A percentile compares a stretch with the other conserved stretches of the same genome.
Evolutionary conservation across 1,284 basidiomycete genomes (phyloP).

Genomic region (Tilletia indica): DNA sequence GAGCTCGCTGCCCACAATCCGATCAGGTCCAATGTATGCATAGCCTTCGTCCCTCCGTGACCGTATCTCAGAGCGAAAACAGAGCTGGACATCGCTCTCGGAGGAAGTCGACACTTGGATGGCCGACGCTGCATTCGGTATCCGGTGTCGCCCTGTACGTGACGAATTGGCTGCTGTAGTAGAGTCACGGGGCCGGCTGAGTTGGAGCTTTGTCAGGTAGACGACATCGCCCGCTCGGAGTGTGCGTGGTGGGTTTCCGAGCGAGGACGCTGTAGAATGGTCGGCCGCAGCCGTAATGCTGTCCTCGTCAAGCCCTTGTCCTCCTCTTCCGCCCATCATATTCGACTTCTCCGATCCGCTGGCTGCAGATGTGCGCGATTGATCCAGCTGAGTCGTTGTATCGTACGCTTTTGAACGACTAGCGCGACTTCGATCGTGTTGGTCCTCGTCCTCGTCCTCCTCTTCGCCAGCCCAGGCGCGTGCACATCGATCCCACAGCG

Average conservation of each 20-base stretch:
- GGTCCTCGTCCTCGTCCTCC: not conserved
- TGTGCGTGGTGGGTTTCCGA: not conserved
- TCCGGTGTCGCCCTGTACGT: not conserved
- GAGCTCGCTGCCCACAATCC: not conserved
- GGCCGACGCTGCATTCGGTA: not conserved
- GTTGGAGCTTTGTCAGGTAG: not conserved
- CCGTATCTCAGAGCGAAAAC: conserved; percentile 2
- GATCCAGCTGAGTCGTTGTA: not conserved
- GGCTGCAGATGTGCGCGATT: not conserved
- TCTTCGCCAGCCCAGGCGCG: conserved; percentile 10
- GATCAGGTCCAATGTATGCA: conserved; percentile 2
- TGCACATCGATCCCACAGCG: conserved; percentile 13
- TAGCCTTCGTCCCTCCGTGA: not conserved
- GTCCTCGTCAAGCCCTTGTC: too few species aligned
- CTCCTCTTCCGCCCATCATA: not conserved
- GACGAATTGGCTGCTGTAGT: not conserved
- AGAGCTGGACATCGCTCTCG: conserved; percentile 14
- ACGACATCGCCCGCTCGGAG: conserved; percentile 12
- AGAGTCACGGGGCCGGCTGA: not conserved
- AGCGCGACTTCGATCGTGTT: not conserved
- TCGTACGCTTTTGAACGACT: not conserved
- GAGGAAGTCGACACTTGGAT: not conserved
- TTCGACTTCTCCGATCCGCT: not conserved
- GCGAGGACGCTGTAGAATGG: not conserved
- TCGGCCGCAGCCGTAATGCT: not conserved